Base-by-base conservation (phyloP, 140 eudicot genomes). In the Erigeron philadelphicus region DNA sequence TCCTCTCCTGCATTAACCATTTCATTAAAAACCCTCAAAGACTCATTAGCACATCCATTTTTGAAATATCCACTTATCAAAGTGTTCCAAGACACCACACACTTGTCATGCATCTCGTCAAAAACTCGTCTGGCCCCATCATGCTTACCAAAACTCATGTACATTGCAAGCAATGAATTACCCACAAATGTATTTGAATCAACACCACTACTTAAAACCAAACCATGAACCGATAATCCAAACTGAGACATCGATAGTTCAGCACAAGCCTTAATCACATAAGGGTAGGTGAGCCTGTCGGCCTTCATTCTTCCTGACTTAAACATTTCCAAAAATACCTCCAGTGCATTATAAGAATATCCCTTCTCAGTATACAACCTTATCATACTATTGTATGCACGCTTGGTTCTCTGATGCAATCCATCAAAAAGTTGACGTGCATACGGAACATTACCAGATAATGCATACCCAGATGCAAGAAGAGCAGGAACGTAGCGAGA, bases 61-160 rank as follows among this genome's bases (percentile, higher is more conserved):
- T 68, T 73, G 16, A 48, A 75, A 71, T 65, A 82, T 72, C 97
- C 97, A 74, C 97, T 87, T 8, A 90, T 84, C 87, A 90, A 85
- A 59, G 89, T 78, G 48, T 89, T 86, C 97, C 96, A 90, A 15
- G 97, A 78, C 41, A 90, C 97, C 71, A 81, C 85, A 60, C 72
- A 70, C 45, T 71, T 78, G 46, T 74, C 91, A 35, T 23, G 2
- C 95, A 90, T 85, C 11, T 25, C 57, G 10, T 75, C 80, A 75
- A 90, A 90, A 45, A 88, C 83, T 43, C 67, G 57, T 48, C 68
- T 67, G 61, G 90, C 96, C 15, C 72, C 69, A 25, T 72, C 82
- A 25, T 64, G 75, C 40, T 76, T 77, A 15, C 91, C 91, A 77
- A 86, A 85, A 18, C 75, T 85, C 88, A 88, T 73, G 62, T 91